These are phyloP conservation scores for Filosporella fistucella DNA, from an alignment of 495 filamentous ascomycete genomes.

Conservation along the genomic window DNA sequence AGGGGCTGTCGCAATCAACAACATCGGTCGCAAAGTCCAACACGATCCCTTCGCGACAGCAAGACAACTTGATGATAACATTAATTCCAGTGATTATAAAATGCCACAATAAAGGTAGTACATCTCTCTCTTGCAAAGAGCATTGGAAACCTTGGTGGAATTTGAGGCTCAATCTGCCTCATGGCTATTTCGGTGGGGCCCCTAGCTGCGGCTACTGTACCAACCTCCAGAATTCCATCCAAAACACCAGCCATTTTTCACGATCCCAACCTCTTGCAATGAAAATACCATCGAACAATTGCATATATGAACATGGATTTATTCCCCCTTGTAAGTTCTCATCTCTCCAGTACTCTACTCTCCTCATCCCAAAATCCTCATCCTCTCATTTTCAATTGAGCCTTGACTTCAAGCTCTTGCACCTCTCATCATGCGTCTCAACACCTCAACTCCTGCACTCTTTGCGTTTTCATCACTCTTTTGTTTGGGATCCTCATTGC, in stretches of 20 bases:
- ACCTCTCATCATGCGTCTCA: conserved; percentile 18
- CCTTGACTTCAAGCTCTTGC: not conserved
- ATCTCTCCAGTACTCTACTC: conserved; percentile 6
- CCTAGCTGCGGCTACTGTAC: no score
- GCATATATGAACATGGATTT: conserved; percentile 18
- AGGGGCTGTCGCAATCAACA: no score
- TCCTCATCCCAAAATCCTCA: conserved; percentile 10
- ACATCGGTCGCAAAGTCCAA: no score
- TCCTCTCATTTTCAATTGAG: conserved; percentile 4
- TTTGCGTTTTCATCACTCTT: conserved; percentile 18
- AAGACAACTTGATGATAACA: no score
- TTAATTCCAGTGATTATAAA: no score
- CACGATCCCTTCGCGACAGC: no score
- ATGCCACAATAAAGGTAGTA: no score
- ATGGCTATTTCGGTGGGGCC: no score
- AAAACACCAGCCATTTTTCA: conserved; percentile 22
- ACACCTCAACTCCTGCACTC: conserved; percentile 12
- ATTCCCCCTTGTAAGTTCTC: conserved; percentile 5
- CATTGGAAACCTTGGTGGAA: no score
- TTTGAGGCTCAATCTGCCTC: no score
- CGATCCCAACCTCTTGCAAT: conserved; percentile 19
- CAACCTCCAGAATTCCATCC: conserved; percentile 16
- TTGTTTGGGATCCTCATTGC: conserved; percentile 13
- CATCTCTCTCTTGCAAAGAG: no score
- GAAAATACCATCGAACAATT: conserved; percentile 3